Base-by-base conservation (phyloP, 495 filamentous ascomycete genomes). In the Talaromyces liani region DNA sequence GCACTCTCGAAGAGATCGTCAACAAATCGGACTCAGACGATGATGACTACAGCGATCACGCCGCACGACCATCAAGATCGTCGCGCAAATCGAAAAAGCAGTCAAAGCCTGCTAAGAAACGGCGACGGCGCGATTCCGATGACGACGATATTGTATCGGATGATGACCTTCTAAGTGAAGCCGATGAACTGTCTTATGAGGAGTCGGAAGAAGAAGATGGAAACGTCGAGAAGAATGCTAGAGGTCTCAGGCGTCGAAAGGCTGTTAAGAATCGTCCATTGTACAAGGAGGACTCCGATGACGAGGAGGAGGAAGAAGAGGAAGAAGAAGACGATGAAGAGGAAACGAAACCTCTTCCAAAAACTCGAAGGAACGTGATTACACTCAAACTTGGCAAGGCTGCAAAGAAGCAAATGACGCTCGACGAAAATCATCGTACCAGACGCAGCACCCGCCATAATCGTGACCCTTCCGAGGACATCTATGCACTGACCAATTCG, bases 21-120 rank as follows among this genome's bases (percentile, higher is more conserved):
- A 92, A 86, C 76, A 89, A 90, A 70, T 94, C 91, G 53, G 92
- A 96, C 68, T 85, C 91, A 0, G 85, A 91, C 53, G 92, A 96
- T 66, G 87, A 88, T 53, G 91, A 91, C 71, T 96, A 90, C 72
- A 79, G 68, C 72, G 84, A 71, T 60, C 79, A 73, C 57, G 71
- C 69, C 47, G 62, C 65, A 6, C 68, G 69, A 60, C 71, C 69
- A 65, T 76, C 69, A 69, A 73, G 75, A 64, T 68, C 68, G 18
- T 61, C 76, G 25, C 69, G 65, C 77, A 22, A 78, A 74, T 67
- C 70, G 73, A 80, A 74, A 58, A 78, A 75, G 69, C 77, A 73
- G 63, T 62, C 71, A 53, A 80, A 76, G 62, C 76, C 78, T 58
- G 72, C 81, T 6, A 76, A 76, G 58, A 85, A 85, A 64, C 75